Base-by-base conservation (phyloP, 176 grass and related monocot genomes). In the Rhynchospora pubera region DNA sequence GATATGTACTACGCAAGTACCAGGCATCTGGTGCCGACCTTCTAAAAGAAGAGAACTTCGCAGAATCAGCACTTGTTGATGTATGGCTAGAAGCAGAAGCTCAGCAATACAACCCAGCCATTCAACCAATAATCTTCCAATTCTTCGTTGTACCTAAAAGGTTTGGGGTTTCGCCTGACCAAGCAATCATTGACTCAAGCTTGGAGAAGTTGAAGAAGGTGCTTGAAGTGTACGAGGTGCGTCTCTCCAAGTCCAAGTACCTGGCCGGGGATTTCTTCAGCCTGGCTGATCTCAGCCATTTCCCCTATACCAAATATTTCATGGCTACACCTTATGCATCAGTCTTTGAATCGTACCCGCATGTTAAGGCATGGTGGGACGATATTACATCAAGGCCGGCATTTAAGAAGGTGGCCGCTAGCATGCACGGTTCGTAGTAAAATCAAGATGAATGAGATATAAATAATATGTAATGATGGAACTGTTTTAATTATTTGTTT, bases 251-350 rank as follows among this genome's bases (percentile, higher is more conserved):
- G 70, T 42, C 10, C 19, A 85, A 89, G 61, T 89, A 83, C 83
- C 34, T 89, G n/a, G 83, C 79, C 7, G 87, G 83, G 42, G 83
- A 89, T 81, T 89, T 85, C 87, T 9, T 86, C 83, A 89, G 83
- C 61, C 6, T 85, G 14, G 87, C 87, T 15, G 87, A 89, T 48
- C 60, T 89, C 57, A 85, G 83, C 22, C 87, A 89, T 81, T 14
- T 85, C 42, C 70, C 87, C 5, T 62, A 23, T 28, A 83, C 78
- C 5, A 42, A 82, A 19, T 79, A 81, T 63, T 24, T 89, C 19
- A 82, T 85, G 77, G 6, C 5, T 18, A 68, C 83, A 7, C 76
- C 86, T 12, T 57, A 75, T 12, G 78, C 16, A 2, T 85, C 83
- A 0, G 56, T 89, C 48, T 47, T 89, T 30, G 78, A 89, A 1